phyloP scores from a whole-genome alignment of 345 rosid species.

The Acer campestre region DNA sequence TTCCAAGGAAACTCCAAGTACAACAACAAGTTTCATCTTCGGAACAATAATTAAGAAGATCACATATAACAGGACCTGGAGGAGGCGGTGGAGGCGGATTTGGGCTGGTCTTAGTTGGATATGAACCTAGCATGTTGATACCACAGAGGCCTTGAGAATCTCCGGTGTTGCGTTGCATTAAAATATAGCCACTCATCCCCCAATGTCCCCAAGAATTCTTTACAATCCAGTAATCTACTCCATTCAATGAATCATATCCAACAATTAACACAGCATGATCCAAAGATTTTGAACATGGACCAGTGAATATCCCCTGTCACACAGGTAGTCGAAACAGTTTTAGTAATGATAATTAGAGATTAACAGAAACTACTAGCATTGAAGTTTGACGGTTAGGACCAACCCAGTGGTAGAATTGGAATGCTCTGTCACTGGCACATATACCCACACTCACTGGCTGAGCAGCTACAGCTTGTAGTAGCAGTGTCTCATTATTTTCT shows the following conservation, averaged over 20 bases:
- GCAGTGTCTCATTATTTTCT: conserved; percentile 51
- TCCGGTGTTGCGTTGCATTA: conserved; percentile 68
- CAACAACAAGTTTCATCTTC: not conserved
- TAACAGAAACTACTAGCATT: not conserved
- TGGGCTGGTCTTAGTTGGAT: conserved; percentile 72
- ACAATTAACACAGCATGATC: conserved; percentile 91
- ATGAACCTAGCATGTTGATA: conserved; percentile 85
- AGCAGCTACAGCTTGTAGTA: conserved; percentile 65
- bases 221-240: conserved; percentile 83
- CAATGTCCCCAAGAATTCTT: conserved; percentile 93
- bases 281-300: conserved; percentile 82
- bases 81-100: conserved; percentile 88
- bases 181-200: conserved; percentile 85
- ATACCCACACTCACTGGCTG: conserved; percentile 97
- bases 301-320: conserved; percentile 77
- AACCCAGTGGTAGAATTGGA: conserved; percentile 85
- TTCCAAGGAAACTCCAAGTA: not conserved
- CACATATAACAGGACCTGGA: conserved; percentile 74
- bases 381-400: conserved; percentile 23
- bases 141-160: conserved; percentile 77
- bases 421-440: conserved; percentile 89
- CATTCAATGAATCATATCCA: conserved; percentile 81
- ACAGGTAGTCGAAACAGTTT: conserved; percentile 17
- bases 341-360: not conserved
- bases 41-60: conserved; percentile 20